These are phyloP conservation scores for Lasiosphaeria hispida DNA, from an alignment of 495 filamentous ascomycete genomes.

Conservation along the genomic window DNA sequence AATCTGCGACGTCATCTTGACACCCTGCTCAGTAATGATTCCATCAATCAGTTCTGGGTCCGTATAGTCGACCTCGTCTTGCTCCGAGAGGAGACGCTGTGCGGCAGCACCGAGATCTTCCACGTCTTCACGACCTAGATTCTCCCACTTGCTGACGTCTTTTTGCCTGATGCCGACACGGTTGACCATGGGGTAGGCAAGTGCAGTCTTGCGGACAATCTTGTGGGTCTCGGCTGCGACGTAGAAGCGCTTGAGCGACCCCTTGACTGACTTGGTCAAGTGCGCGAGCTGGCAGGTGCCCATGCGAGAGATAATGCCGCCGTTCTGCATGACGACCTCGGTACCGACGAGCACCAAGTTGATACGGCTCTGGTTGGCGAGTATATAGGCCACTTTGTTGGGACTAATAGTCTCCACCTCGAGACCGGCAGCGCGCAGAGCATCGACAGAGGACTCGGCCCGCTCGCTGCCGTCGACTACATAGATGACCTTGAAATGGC, in stretches of 20 bases:
- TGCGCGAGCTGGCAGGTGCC: conserved; percentile 89
- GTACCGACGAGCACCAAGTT: conserved; percentile 84
- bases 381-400: conserved; percentile 78
- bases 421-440: conserved; percentile 69
- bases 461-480: conserved; percentile 58
- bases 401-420: conserved; percentile 77
- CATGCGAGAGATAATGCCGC: conserved; percentile 84
- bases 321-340: conserved; percentile 93
- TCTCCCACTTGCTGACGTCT: conserved; percentile 63
- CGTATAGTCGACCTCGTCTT: conserved; percentile 75
- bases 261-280: conserved; percentile 68
- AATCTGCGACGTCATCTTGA: conserved; percentile 39
- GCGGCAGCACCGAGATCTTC: conserved; percentile 28
- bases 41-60: conserved; percentile 40
- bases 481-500: conserved; percentile 82
- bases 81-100: conserved; percentile 27
- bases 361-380: conserved; percentile 63
- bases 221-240: conserved; percentile 95
- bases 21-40: conserved; percentile 41
- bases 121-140: conserved; percentile 39
- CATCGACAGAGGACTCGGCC: conserved; percentile 58
- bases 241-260: conserved; percentile 68
- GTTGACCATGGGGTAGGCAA: conserved; percentile 24
- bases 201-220: conserved; percentile 33
- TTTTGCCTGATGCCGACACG: conserved; percentile 59